These are phyloP conservation scores for Theileria luwenshuni DNA, from an alignment of 169 alveolate species.

Conservation along the genomic window DNA sequence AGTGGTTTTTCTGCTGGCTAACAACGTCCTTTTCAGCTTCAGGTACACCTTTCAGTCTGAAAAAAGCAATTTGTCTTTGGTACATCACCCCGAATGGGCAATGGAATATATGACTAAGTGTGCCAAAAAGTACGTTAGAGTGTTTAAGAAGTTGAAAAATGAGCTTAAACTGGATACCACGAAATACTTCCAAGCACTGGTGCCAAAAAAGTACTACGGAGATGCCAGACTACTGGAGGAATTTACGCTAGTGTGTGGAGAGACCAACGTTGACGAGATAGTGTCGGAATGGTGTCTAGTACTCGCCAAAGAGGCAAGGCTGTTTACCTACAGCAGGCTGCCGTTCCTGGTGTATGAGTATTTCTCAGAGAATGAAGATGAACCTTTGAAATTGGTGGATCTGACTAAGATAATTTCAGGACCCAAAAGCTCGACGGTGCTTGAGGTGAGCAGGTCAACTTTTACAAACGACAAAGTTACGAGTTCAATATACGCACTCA, in stretches of 20 bases:
- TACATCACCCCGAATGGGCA: conserved; percentile 67
- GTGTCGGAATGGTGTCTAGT: conserved; percentile 28
- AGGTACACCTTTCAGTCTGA: conserved; percentile 63
- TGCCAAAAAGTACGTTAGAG: conserved; percentile 15
- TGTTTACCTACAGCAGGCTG: conserved; percentile 53
- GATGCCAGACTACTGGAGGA: conserved; percentile 18
- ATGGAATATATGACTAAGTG: conserved; percentile 41
- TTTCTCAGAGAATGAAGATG: conserved; percentile 10
- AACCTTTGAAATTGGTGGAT: conserved; percentile 11
- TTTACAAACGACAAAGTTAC: conserved; percentile 26
- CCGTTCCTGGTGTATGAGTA: conserved; percentile 63
- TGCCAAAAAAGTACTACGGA: conserved; percentile 16
- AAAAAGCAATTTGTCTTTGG: conserved; percentile 34
- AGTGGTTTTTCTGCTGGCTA: conserved; percentile 31
- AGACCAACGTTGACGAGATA: conserved; percentile 11
- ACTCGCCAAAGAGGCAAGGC: conserved; percentile 47
- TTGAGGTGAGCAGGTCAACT: conserved; percentile 27
- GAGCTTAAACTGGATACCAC: conserved; percentile 30
- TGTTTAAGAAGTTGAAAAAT: conserved; percentile 34
- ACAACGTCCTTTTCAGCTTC: conserved; percentile 40
- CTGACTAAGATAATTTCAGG: conserved; percentile 26
- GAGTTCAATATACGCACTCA: conserved; percentile 31
- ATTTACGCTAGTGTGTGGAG: conserved; percentile 17
- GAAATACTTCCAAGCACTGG: conserved; percentile 27
- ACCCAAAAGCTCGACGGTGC: conserved; percentile 6